Base-by-base conservation (phyloP, 805 yeast genomes). In the Priceomyces melissophilus region DNA sequence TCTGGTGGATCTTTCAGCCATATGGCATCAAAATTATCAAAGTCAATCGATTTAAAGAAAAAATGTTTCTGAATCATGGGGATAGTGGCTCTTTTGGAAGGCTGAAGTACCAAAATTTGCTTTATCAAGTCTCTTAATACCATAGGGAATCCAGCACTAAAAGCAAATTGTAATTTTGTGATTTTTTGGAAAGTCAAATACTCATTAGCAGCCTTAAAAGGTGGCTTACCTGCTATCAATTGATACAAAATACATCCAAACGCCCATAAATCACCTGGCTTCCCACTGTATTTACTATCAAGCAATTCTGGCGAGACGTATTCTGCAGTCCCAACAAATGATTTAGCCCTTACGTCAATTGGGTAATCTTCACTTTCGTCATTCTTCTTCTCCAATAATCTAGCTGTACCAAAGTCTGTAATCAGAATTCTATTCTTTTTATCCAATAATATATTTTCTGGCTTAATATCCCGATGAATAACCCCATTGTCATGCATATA, bases 351-450 rank as follows among this genome's bases (percentile, higher is more conserved):
- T 1, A 81, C 78, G 52, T 84, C 84, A 11, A 73, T 54, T 8
- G 90, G 89, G 53, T 79, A 84, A 8, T 62, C 66, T 30, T 76
- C 80, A n/a, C 71, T 62, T 13, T 56, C 64, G 40, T 54, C 69
- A 16, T 68, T 69, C 27, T 65, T 65, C 42, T 67, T 66, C n/a
- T 83, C 87, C 23, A 86, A 60, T 35, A 86, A 61, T 50, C 82
- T 81, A 0, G 95, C 95, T 0, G 95, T 86, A 17, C 95, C 95
- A 58, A 86, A 86, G 64, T 86, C 95, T 1, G 95, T 86, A 29
- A 86, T 72, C 58, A 80, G 83, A 31, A 84, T 70, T 43, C 80
- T 75, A 69, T 76, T 68, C 20, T 79, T 71, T 28, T 65, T 66
- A 54, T 83, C 87, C 15, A 86, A 64, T 38, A 86, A 60, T 23